A percentile compares a stretch with the other conserved stretches of the same genome.
These are phyloP conservation scores for Saururus chinensis DNA, from an alignment of 164 flowering plant genomes.

Conservation along the genomic window DNA sequence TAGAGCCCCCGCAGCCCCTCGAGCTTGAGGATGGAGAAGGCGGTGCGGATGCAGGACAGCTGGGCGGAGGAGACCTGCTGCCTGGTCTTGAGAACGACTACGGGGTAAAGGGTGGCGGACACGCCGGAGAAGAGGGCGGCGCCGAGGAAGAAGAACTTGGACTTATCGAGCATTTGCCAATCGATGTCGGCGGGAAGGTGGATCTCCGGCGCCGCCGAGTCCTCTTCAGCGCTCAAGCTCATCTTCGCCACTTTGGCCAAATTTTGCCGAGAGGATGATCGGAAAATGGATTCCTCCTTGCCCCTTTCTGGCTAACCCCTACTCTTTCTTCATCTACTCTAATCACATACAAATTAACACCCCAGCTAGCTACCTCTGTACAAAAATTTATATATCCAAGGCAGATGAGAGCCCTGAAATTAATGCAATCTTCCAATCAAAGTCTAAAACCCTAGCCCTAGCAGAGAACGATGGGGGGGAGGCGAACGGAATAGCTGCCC, in stretches of 20 bases:
- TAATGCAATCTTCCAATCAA: background rate
- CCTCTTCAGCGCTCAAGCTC: constrained; percentile 56
- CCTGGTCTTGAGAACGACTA: constrained; percentile 53
- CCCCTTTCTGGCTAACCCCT: background rate
- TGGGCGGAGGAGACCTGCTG: constrained; percentile 44
- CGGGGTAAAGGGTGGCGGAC: constrained; percentile 51
- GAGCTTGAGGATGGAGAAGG: constrained; percentile 25
- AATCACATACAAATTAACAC: background rate
- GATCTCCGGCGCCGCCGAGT: constrained; percentile 50
- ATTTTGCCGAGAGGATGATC: background rate
- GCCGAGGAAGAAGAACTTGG: constrained; percentile 77
- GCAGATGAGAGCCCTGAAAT: background rate
- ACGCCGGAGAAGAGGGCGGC: constrained; percentile 81
- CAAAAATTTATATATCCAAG: too few relatives aligned
- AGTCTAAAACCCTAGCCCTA: background rate
- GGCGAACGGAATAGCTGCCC: background rate
- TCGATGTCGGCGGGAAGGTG: constrained; percentile 75
- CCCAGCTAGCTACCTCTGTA: too few relatives aligned
- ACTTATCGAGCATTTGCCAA: constrained; percentile 88
- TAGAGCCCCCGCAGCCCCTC: constrained; percentile 70
- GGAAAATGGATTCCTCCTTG: background rate
- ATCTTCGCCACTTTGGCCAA: constrained; percentile 39
- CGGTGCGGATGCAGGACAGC: constrained; percentile 29
- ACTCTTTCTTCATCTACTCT: background rate
- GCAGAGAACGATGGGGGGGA: background rate